Evolutionary conservation across 2,329 filamentous ascomycete species (phyloP), one percentile per base, ranked within the genome.

Genomic region (Daldinia eschscholtzii): DNA sequence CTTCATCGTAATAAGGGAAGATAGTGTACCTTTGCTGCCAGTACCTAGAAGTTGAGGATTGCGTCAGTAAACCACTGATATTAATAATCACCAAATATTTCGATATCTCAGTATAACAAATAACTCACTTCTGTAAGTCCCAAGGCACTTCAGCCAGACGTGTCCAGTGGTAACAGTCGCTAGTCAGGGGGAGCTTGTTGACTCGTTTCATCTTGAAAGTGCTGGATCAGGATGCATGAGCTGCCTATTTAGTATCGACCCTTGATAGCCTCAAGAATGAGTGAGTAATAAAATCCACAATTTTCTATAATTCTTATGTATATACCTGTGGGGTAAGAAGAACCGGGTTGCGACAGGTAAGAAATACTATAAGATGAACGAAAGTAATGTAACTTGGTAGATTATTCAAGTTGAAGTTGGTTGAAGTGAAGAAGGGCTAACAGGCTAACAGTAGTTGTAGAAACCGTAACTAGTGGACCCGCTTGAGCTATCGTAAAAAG

Each of bases 21-120:
- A 99, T 92, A 59, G 90, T 91, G 79, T 96, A 91, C 67, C 96
- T 89, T 77, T 98, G 94, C 15, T 91, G 86, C 88, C 93, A 99
- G 81, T 99, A 99, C 79, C 94, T 97, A 53, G 1, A 35, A 46
- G n/a, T 59, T 35, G 33, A n/a, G 2, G 18, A 56, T 28, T 15
- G 20, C 33, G 44, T 70, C 30, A 67, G 57, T 62, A 56, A 44
- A 18, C 41, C 15, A 20, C 23, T 6, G 13, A 37, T 13, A 59
- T 6, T 15, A 23, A 12, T 44, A 37, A 35, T 9, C 30, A 18
- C 6, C 18, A 30, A 5, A 15, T 13, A 39, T 15, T 35, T 35
- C 33, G 12, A 15, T 15, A 15, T 39, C 20, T 28, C 15, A 18
- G 15, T 23, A 23, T 23, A 37, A 23, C 20, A 23, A 23, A 50